Conservation (phyloP, 2,329 filamentous ascomycete genomes). For the Cladosporium velox region DNA sequence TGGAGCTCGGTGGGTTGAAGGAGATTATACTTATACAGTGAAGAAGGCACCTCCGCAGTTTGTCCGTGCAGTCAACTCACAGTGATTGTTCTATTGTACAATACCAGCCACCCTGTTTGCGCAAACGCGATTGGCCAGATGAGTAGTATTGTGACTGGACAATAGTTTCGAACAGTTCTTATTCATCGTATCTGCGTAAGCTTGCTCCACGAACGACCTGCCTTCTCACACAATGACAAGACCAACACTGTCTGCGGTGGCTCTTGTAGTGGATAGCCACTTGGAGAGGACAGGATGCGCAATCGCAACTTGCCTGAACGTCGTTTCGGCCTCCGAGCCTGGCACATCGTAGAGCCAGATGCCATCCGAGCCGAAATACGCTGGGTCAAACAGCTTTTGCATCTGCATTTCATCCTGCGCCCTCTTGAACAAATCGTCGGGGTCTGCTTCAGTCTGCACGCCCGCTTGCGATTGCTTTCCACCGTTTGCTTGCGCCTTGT, state of each 20-base stretch:
- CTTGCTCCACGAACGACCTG: not conserved
- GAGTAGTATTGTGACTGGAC: not conserved
- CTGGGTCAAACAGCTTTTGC: constrained; percentile 61
- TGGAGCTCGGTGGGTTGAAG: not conserved
- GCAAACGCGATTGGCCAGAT: not conserved
- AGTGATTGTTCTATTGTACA: not conserved
- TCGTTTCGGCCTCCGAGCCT: constrained; percentile 46
- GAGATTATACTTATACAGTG: not conserved
- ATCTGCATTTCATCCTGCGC: constrained; percentile 50
- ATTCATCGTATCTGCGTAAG: not conserved
- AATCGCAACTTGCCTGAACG: constrained; percentile 64
- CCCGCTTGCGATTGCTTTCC: constrained; percentile 29
- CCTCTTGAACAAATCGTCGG: constrained; percentile 25
- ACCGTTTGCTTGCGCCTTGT: constrained; percentile 26
- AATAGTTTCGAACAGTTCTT: not conserved
- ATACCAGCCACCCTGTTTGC: not conserved
- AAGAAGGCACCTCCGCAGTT: not conserved
- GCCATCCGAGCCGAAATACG: constrained; percentile 71
- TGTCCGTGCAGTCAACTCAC: not conserved
- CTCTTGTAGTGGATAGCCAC: constrained; percentile 50
- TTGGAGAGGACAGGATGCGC: constrained; percentile 67
- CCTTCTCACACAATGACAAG: constrained; percentile 12
- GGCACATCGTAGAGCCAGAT: constrained; percentile 65
- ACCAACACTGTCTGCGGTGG: constrained; percentile 3
- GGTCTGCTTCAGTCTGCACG: constrained; percentile 11